A percentile compares a stretch with the other conserved stretches of the same genome.
Conservation (phyloP, 192 early-diverging fungal genomes). For the Ramicandelaber brevisporus region DNA sequence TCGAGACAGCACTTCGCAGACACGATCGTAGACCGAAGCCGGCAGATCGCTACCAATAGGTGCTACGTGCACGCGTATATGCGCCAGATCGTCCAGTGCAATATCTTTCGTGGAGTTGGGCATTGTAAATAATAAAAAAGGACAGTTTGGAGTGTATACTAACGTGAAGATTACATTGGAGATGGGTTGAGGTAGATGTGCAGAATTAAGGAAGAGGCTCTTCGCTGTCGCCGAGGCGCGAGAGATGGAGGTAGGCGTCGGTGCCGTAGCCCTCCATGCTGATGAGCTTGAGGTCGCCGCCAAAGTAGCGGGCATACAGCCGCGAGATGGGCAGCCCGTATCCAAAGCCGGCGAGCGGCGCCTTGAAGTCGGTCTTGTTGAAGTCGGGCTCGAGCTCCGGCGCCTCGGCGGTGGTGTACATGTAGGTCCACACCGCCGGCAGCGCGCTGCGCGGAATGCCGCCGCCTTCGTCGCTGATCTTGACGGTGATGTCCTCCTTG, state of each 20-base stretch:
- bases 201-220: conserved; percentile 64
- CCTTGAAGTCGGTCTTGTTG: conserved; percentile 49
- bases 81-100: no score
- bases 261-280: conserved; percentile 91
- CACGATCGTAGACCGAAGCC: no score
- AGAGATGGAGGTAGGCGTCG: conserved; percentile 85
- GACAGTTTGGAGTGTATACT: no score
- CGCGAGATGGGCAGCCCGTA: conserved; percentile 78
- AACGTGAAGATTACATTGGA: no score
- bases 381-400: conserved; percentile 40
- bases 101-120: no score
- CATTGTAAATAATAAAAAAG: no score
- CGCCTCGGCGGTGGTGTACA: conserved; percentile 61
- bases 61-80: no score
- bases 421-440: conserved; percentile 84
- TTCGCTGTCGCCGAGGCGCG: conserved; percentile 64
- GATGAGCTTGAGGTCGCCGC: conserved; percentile 78
- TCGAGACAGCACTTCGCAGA: no score
- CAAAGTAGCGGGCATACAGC: conserved; percentile 85
- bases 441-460: conserved; percentile 75
- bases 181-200: no score
- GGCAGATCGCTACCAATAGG: no score
- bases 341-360: conserved; percentile 70
- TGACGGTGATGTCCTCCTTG: conserved; percentile 88
- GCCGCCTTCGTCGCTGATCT: conserved; percentile 85